Percentiles rank a stretch among this genome's conserved stretches.
phyloP scores from a whole-genome alignment of 2,329 filamentous ascomycete genomes.

The Arthrinium phaeospermum region DNA sequence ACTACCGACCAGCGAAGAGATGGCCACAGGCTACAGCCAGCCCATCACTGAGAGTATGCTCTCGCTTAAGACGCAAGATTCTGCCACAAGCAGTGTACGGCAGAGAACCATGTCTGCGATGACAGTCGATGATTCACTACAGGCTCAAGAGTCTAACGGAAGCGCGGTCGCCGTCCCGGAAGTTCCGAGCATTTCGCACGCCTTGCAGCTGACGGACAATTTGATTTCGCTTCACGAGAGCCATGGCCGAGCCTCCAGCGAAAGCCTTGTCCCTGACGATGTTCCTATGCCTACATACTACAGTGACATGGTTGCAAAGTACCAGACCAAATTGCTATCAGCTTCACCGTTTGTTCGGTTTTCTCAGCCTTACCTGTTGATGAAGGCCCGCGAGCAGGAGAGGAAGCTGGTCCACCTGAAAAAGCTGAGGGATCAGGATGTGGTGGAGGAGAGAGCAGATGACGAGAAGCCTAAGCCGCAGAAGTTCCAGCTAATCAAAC shows the following conservation, averaged over 20 bases:
- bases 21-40: slow-evolving; percentile 44
- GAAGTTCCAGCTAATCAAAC: slow-evolving; percentile 88
- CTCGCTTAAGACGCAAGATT: slow-evolving; percentile 37
- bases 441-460: slow-evolving; percentile 59
- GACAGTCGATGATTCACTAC: slow-evolving; percentile 28
- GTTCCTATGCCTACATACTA: slow-evolving; percentile 90
- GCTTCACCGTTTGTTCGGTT: slow-evolving; percentile 97
- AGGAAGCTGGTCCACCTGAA: slow-evolving; percentile 82
- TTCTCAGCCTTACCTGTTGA: slow-evolving; percentile 88
- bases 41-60: slow-evolving; percentile 44
- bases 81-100: slow-evolving; percentile 26
- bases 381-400: slow-evolving; percentile 91
- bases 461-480: slow-evolving; percentile 69
- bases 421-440: slow-evolving; percentile 78
- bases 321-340: slow-evolving; percentile 90
- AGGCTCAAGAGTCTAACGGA: slow-evolving; percentile 30
- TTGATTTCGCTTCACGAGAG: slow-evolving; percentile 50
- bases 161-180: slow-evolving; percentile 25
- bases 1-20: slow-evolving; percentile 69
- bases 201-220: slow-evolving; percentile 31
- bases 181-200: slow-evolving; percentile 27
- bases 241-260: slow-evolving; percentile 50
- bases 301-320: slow-evolving; percentile 91
- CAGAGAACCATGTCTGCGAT: slow-evolving; percentile 31
- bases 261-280: slow-evolving; percentile 73